Evolutionary conservation across 768 basidiomycete genomes (phyloP), one percentile per base, ranked within the genome.

Genomic region (Mycena albidolilacea): DNA sequence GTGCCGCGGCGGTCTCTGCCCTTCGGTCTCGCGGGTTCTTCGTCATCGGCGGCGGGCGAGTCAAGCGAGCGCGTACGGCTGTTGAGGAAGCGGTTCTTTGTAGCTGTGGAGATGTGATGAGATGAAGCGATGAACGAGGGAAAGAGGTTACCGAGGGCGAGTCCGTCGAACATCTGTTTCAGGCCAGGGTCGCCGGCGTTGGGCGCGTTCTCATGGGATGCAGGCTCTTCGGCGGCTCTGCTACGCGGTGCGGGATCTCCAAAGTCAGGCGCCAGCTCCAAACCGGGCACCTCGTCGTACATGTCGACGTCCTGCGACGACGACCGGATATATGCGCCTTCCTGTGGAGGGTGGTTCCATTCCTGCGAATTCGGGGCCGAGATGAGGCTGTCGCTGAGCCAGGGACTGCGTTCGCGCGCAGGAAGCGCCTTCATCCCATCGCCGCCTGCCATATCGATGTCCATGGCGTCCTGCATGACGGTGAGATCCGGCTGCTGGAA

Each of bases 1-100:
- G 86, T 90, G 72, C 83, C 87, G 35, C 84, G 88, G 19, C 89
- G 86, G 72, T 81, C 78, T 54, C 80, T 74, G 67, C 81, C 75
- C 68, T 80, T 54, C 44, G 55, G 61, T 46, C 77, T 77, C 11
- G 55, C 38, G 17, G 64, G 69, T 21, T 35, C 58, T 10, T 71
- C 70, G 39, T 64, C 10, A 48, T 68, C 70, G 35, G 60, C 50
- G 8, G 71, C 39, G 17, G 73, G 38, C 10, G 69, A 77, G 5
- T 77, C 78, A 43, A 81, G 70, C 35, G 81, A 80, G 59, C 73
- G 77, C 4, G 78, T 75, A 50, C 79, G 77, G 44, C 2, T 59
- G 7, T 46, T 67, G 67, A 72, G 64, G 46, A 61, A 46, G 59
- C 71, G 71, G 21, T 41, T 64, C 35, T 67, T 71, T 10, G 73